These are phyloP conservation scores for Xylariaceae sp. DNA, from an alignment of 2,329 filamentous ascomycete genomes.

Conservation along the genomic window DNA sequence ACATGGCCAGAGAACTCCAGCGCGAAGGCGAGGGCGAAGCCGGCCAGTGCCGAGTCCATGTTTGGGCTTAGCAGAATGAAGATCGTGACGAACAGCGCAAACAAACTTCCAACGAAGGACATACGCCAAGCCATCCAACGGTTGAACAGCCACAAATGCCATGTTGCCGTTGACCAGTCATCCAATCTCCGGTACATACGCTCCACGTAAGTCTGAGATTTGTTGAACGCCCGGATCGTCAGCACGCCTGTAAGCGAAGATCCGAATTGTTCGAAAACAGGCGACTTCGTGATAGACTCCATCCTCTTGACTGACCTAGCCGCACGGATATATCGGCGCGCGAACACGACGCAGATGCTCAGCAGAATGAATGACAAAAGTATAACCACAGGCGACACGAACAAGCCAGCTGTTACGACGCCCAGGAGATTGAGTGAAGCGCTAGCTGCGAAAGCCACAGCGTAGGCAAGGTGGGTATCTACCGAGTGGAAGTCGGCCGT, in stretches of 20 bases:
- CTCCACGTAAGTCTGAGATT: conserved; percentile 60
- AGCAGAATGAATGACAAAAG: conserved; percentile 58
- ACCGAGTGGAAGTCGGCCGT: conserved; percentile 72
- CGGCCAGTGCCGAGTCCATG: conserved; percentile 67
- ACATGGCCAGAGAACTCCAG: conserved; percentile 63
- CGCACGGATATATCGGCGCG: conserved; percentile 60
- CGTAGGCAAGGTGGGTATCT: conserved; percentile 62
- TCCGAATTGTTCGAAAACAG: conserved; percentile 76
- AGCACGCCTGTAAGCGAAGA: conserved; percentile 67
- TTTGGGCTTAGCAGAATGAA: conserved; percentile 58
- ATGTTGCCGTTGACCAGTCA: conserved; percentile 60
- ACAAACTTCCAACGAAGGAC: conserved; percentile 63
- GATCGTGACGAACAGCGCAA: conserved; percentile 60
- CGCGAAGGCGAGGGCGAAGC: conserved; percentile 71
- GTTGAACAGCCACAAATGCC: conserved; percentile 68
- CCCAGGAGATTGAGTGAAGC: conserved; percentile 60
- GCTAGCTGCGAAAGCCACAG: conserved; percentile 57
- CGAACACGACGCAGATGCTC: conserved; percentile 53
- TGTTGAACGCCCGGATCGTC: conserved; percentile 73
- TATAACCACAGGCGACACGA: conserved; percentile 66
- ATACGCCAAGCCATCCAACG: conserved; percentile 75
- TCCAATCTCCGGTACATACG: conserved; percentile 69
- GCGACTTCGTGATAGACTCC: conserved; percentile 72
- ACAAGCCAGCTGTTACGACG: conserved; percentile 61
- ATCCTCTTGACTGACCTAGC: conserved; percentile 73